Evolutionary conservation across 2,329 filamentous ascomycete species (phyloP).

Genomic region (Xylaria sp.): DNA sequence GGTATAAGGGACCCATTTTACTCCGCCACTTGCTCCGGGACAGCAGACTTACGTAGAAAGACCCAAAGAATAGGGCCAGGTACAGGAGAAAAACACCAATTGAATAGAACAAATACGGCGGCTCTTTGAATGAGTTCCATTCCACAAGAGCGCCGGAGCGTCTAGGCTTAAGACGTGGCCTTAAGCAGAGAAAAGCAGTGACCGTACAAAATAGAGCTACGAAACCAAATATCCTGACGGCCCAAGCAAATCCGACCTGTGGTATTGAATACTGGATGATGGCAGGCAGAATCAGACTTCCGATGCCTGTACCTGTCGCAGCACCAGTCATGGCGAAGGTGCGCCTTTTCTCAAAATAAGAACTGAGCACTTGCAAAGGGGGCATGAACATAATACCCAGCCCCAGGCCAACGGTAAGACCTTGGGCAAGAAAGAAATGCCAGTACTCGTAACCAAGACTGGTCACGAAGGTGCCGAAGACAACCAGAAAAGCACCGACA

Average conservation of each 20-base stretch:
- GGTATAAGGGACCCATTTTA: too few species aligned
- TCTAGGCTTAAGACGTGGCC: constrained; percentile 18
- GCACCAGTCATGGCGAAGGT: constrained; percentile 69
- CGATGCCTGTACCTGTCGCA: constrained; percentile 69
- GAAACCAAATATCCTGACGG: constrained; percentile 70
- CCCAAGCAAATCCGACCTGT: constrained; percentile 72
- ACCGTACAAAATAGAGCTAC: constrained; percentile 49
- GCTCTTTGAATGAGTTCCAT: constrained; percentile 23
- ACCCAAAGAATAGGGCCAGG: constrained; percentile 40
- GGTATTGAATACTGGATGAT: constrained; percentile 69
- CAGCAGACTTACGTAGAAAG: constrained; percentile 38
- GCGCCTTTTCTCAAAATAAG: constrained; percentile 67
- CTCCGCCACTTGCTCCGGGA: background rate
- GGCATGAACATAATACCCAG: constrained; percentile 65
- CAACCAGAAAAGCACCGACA: constrained; percentile 45
- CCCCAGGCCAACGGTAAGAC: constrained; percentile 48
- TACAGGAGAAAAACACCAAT: constrained; percentile 38
- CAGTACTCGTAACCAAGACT: constrained; percentile 59
- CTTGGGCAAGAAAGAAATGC: constrained; percentile 55
- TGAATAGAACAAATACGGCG: constrained; percentile 16
- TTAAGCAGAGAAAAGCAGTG: constrained; percentile 12
- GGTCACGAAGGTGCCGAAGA: constrained; percentile 63
- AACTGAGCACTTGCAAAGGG: constrained; percentile 58
- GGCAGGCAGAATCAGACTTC: constrained; percentile 72
- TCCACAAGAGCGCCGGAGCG: constrained; percentile 15